A percentile compares a stretch with the other conserved stretches of the same genome.
Evolutionary conservation across 2,329 filamentous ascomycete species (phyloP).

Genomic region (Sarocladium brachiariae): DNA sequence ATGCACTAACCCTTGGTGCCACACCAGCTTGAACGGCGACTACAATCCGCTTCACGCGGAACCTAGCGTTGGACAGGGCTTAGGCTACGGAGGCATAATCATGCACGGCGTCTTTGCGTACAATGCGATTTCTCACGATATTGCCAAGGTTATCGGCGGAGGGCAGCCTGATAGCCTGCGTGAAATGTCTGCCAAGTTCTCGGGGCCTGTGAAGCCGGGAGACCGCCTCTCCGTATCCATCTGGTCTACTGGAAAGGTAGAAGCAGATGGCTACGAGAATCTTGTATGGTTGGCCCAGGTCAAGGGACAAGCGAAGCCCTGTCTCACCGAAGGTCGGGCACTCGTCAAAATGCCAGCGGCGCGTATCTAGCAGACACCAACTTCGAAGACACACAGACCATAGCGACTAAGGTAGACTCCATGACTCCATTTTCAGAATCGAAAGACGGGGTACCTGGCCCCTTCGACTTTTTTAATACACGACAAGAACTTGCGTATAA

Average conservation of each 20-base stretch:
- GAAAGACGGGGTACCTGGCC: too few species aligned
- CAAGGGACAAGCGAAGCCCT: background rate
- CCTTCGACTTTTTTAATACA: too few species aligned
- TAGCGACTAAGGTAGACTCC: too few species aligned
- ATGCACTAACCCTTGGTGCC: background rate
- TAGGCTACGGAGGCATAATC: constrained; percentile 77
- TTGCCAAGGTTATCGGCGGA: constrained; percentile 27
- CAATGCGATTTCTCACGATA: constrained; percentile 64
- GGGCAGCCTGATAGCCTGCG: constrained; percentile 7
- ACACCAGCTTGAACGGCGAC: constrained; percentile 64
- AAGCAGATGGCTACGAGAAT: background rate
- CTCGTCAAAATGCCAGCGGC: background rate
- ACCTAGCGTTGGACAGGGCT: constrained; percentile 67
- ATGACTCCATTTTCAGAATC: too few species aligned
- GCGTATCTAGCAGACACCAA: too few species aligned
- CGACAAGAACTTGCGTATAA: too few species aligned
- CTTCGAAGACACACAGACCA: too few species aligned
- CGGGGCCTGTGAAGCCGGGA: constrained; percentile 12
- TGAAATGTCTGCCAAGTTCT: constrained; percentile 12
- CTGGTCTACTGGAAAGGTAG: constrained; percentile 6
- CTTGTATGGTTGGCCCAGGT: constrained; percentile 9
- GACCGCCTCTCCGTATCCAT: constrained; percentile 9
- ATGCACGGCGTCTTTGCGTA: constrained; percentile 76
- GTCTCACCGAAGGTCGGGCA: constrained; percentile 10
- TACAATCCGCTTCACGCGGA: constrained; percentile 80